These are phyloP conservation scores for Aspergillus terreus DNA, from an alignment of 2,329 filamentous ascomycete genomes.

Conservation along the genomic window DNA sequence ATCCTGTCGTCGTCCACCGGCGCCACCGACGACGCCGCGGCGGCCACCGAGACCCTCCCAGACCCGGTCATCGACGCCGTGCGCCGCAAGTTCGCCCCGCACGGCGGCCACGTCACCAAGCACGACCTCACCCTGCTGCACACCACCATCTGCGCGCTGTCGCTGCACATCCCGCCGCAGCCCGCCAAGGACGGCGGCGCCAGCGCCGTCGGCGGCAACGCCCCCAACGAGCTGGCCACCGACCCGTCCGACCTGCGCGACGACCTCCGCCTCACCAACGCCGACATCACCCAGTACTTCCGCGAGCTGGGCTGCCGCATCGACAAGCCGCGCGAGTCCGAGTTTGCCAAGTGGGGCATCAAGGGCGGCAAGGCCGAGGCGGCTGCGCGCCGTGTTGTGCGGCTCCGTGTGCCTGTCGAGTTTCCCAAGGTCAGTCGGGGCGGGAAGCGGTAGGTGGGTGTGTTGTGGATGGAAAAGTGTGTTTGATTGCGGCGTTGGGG, in stretches of 20 bases:
- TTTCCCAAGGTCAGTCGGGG: constrained; percentile 66
- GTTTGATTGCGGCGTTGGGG: no score
- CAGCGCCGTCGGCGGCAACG: constrained; percentile 33
- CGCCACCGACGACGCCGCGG: constrained; percentile 12
- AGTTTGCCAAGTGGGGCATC: constrained; percentile 41
- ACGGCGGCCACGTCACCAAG: constrained; percentile 31
- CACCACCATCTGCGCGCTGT: constrained; percentile 45
- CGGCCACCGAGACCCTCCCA: constrained; percentile 24
- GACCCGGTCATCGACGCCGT: constrained; percentile 40
- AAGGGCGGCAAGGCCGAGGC: constrained; percentile 61
- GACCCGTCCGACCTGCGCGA: constrained; percentile 45
- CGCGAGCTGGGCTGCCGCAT: constrained; percentile 45
- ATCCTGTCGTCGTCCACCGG: constrained; percentile 30
- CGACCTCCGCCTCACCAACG: constrained; percentile 39
- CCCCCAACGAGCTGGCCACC: constrained; percentile 37
- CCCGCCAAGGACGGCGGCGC: constrained; percentile 35
- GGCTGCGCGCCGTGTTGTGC: constrained; percentile 55
- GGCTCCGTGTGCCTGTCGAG: constrained; percentile 70
- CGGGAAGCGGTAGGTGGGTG: constrained; percentile 22
- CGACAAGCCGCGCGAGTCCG: constrained; percentile 38
- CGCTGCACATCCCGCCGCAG: constrained; percentile 43
- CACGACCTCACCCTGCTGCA: constrained; percentile 42
- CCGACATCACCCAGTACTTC: constrained; percentile 38
- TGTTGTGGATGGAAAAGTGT: no score
- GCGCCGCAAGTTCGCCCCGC: constrained; percentile 40